Evolutionary conservation across 2,329 filamentous ascomycete genomes (phyloP), one percentile per base, ranked within the genome.

Genomic region (Stachybotrys chlorohalonatus): DNA sequence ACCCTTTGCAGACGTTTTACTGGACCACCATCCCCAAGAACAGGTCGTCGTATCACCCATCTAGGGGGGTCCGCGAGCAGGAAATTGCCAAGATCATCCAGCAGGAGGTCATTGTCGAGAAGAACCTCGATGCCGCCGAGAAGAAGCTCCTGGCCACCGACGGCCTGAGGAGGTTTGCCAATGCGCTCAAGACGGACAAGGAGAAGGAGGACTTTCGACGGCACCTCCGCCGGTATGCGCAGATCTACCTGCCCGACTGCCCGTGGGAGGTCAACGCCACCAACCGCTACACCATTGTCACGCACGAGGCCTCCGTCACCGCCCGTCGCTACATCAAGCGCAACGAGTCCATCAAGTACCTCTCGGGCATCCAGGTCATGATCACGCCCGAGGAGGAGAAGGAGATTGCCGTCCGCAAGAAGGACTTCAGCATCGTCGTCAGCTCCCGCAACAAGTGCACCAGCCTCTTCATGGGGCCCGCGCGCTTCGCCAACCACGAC

Each of bases 11-110:
- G 93, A 87, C 90, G 9, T 96, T 89, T 72, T 99, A 94, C 76
- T 97, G 94, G 93, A 93, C 93, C 6, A 89, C 83, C 5, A 96
- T 96, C 56, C 92, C 93, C 60, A 99, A 99, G 73, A 96, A 97
- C 65, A 86, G 89, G 57, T 85, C 84, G 54, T 90, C 89, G 54
- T 97, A 95, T 70, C 88, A 89, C 63, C 81, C 90, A 1, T 90
- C 88, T 7, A 86, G 94, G 58, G 90, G 90, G 47, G 78, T 97
- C 52, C 83, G 82, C 53, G 80, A 85, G 63, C 78, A 81, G 54
- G 82, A 83, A 49, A 80, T 87, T 45, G 69, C 78, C 50, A 77
- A 81, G 59, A 82, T 86, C 54, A 74, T 86, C 7, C 82, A 84
- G 62, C 73, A 75, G 6, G 75, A 89, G 64, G 80, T 95, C 13